Base-by-base conservation (phyloP, 495 filamentous ascomycete genomes). In the Penicillium macrosclerotiorum region DNA sequence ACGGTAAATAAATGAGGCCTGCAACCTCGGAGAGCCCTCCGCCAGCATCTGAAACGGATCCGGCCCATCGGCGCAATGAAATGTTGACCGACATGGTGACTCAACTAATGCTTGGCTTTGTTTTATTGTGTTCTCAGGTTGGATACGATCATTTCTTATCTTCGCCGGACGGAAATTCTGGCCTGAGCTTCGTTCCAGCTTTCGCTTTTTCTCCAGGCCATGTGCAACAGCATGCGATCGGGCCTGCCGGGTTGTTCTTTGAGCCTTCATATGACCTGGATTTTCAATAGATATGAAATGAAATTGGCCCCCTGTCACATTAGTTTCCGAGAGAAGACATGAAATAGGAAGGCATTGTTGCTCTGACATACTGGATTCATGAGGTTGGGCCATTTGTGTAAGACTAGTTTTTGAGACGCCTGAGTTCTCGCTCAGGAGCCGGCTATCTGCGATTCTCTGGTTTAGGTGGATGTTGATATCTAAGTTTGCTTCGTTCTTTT, bases 171-270 rank as follows among this genome's bases (percentile, higher is more conserved):
- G 51, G 37, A 69, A 69, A 47, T 68, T 68, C 8, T 42, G 17
- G 17, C 55, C 45, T 30, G 46, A 47, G 11, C 60, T 40, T 51
- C 59, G 62, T 49, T 61, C 52, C 24, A 44, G 47, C 42, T 47
- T 59, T 49, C 66, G 57, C 49, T 66, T 66, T n/a, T 57, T 68
- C 33, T 52, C 55, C 6, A 69, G 45, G 6, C 49, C 66, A 11
- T 43, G 55, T 36, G 36, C 49, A 30, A 69, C 53, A 37, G 62
- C 66, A 55, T 69, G 64, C 4, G 66, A 69, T 29, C 62, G 60
- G 5, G 60, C 64, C 29, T 49, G 41, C 24, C 62, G 60, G 27
- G 48, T 55, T 39, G 39, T 39, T 30, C 9, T 41, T 26, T 22
- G 42, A 4, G 60, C 52, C 41, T 60, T n/a, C n/a, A n/a, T n/a